Evolutionary conservation across 2,329 filamentous ascomycete genomes (phyloP).

Genomic region (Lachnellula subtilissima): DNA sequence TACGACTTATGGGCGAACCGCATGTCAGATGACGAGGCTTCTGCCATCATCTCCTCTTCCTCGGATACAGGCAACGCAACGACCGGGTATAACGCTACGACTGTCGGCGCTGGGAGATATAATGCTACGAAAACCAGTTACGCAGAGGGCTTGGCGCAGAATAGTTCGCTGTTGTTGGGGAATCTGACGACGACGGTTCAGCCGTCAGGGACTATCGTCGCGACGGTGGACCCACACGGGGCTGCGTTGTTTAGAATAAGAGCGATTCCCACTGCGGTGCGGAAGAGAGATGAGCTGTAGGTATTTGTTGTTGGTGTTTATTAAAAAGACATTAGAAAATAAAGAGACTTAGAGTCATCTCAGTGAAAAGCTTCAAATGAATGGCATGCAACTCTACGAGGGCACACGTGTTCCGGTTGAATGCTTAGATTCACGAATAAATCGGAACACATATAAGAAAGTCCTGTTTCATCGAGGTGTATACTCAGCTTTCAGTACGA

Average conservation of each 20-base stretch:
- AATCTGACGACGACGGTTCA: slow-evolving; percentile 39
- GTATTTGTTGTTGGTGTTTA: slow-evolving; percentile 16
- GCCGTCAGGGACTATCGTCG: slow-evolving; percentile 39
- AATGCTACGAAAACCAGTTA: slow-evolving; percentile 47
- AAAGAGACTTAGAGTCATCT: too few species aligned
- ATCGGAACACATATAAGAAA: too few species aligned
- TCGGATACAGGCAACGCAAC: slow-evolving; percentile 31
- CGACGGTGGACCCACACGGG: slow-evolving; percentile 43
- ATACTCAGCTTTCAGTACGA: too few species aligned
- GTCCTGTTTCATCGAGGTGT: too few species aligned
- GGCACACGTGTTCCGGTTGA: too few species aligned
- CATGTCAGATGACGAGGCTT: slow-evolving; percentile 44
- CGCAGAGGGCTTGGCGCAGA: slow-evolving; percentile 40
- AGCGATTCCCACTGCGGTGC: slow-evolving; percentile 25
- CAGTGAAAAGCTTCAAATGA: too few species aligned
- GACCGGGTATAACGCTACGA: slow-evolving; percentile 30
- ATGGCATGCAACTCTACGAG: too few species aligned
- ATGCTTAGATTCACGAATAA: too few species aligned
- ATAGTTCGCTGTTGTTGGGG: slow-evolving; percentile 42
- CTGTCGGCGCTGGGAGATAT: slow-evolving; percentile 32
- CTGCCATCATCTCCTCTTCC: slow-evolving; percentile 39
- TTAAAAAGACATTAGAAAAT: not conserved
- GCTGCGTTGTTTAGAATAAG: slow-evolving; percentile 47
- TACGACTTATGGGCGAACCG: slow-evolving; percentile 52
- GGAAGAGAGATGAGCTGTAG: slow-evolving; percentile 42